Evolutionary conservation across 148 eudicot genomes (phyloP), one percentile per base, ranked within the genome.

Genomic region (Fagopyrum esculentum): DNA sequence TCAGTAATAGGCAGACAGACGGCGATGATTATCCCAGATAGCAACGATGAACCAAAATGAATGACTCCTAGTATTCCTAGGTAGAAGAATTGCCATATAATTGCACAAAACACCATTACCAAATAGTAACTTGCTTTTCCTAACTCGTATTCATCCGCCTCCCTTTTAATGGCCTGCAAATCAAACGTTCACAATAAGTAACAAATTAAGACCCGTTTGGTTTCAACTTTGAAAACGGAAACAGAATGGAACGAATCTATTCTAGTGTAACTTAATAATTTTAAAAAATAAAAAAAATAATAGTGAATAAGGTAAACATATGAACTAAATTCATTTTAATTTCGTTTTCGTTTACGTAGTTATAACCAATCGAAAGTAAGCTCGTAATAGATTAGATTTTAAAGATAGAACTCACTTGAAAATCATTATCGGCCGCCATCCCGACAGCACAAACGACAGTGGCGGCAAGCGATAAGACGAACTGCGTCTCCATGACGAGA

Each of bases 401-500:
- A 35, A 35, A 48, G 11, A 22, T 22, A 0, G 26, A 9, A 57
- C 63, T 22, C 17, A 90, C 93, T 85, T 89, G 74, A 61, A 86
- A 84, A 55, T 89, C 91, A 6, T 87, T 86, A 75, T 82, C 84
- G 35, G 78, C 44, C 6, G 80, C 59, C 89, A 87, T 87, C 5
- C 93, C 93, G 35, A 87, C 51, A 13, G 83, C 79, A 71, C 91
- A 87, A 51, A 84, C 47, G 17, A 63, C 73, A 45, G 93, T 89
- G 55, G 93, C 93, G 75, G 78, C 83, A 3, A 89, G 64, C 0
- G 88, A 80, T 44, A 86, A 73, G 3, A 88, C 86, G 3, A 83
- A 70, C 82, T 90, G 96, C 79, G 86, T 76, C 85, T 90, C 96
- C 86, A 90, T 78, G 26, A 88, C 91, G 69, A 90, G 69, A 6